Evolutionary conservation across 768 basidiomycete species (phyloP).

Genomic region (Trametes cubensis): DNA sequence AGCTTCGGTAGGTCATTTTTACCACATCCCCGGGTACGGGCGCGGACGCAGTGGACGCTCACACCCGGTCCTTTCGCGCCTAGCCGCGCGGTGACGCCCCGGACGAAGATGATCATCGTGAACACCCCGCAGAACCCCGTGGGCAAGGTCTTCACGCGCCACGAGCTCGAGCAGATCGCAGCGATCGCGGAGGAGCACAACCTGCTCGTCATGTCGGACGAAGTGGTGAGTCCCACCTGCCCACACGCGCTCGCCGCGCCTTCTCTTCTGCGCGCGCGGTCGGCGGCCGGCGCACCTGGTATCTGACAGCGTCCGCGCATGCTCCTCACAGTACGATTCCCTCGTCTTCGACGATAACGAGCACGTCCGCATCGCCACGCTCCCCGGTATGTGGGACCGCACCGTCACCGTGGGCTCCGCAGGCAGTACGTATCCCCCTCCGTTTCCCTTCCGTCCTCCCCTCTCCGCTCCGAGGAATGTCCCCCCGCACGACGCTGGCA

Average conservation of each 20-base stretch:
- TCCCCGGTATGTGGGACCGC: slow-evolving; percentile 99
- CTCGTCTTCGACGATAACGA: slow-evolving; percentile 87
- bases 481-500: too few species aligned
- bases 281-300: neutral
- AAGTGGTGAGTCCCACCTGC: slow-evolving; percentile 53
- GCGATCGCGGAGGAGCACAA: slow-evolving; percentile 89
- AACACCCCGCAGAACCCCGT: slow-evolving; percentile 98
- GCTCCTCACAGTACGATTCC: slow-evolving; percentile 76
- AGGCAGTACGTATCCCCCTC: slow-evolving; percentile 62
- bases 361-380: slow-evolving; percentile 87
- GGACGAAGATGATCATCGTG: slow-evolving; percentile 92
- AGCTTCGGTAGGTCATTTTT: slow-evolving; percentile 64
- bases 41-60: slow-evolving; percentile 4
- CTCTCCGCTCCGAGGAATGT: neutral
- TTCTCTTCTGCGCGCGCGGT: neutral
- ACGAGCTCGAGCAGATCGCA: slow-evolving; percentile 86
- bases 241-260: neutral
- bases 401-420: slow-evolving; percentile 97
- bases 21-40: too few species aligned
- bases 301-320: neutral
- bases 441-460: neutral
- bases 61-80: neutral
- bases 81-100: slow-evolving; percentile 81
- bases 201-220: slow-evolving; percentile 90
- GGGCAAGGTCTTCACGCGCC: slow-evolving; percentile 91